A percentile compares a stretch with the other conserved stretches of the same genome.
phyloP scores from a whole-genome alignment of 106 monocot genomes.

The Phalaenopsis equestris region DNA sequence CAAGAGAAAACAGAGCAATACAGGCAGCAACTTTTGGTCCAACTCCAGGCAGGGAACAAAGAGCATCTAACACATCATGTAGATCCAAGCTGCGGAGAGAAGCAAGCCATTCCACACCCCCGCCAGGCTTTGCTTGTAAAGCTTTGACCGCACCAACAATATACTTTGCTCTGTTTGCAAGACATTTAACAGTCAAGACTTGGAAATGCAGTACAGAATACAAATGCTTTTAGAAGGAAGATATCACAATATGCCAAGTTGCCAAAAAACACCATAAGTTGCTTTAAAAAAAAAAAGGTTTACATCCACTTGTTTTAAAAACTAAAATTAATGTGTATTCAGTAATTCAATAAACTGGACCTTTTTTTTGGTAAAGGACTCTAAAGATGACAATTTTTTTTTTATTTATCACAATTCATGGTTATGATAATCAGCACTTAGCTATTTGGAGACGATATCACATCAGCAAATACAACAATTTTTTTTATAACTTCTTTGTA shows the following conservation, averaged over 20 bases:
- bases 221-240: not conserved
- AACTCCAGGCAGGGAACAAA: conserved; percentile 92
- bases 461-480: not conserved
- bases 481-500: not conserved
- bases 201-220: not conserved
- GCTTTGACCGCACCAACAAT: conserved; percentile 63
- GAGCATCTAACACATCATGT: conserved; percentile 48
- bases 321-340: not conserved
- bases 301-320: not conserved
- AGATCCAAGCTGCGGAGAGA: conserved; percentile 77
- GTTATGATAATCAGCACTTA: not conserved
- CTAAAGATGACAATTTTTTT: not conserved
- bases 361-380: not conserved
- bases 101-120: conserved; percentile 81
- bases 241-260: not conserved
- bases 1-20: conserved; percentile 94
- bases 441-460: not conserved
- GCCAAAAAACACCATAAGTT: not conserved
- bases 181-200: not conserved
- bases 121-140: conserved; percentile 74
- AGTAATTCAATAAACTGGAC: not conserved
- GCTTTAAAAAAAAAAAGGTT: not conserved
- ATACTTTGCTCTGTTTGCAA: conserved; percentile 71
- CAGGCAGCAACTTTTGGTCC: conserved; percentile 97
- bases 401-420: too few relatives aligned